Conservation (phyloP, 2,329 filamentous ascomycete species). For the Penicillium occitanis region DNA sequence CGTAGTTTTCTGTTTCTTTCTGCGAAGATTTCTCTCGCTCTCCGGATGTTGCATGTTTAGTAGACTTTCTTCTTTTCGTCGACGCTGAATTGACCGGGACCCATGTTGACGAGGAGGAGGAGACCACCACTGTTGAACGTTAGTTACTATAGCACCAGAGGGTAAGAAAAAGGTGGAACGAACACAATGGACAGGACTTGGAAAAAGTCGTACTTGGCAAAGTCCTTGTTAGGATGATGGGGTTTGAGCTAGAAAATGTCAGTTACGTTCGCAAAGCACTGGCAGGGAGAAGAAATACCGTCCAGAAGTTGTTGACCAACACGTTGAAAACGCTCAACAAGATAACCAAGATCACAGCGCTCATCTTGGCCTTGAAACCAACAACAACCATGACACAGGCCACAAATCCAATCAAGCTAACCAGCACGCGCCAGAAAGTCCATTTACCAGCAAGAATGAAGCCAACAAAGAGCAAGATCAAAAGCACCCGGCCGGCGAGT, state of each 20-base stretch:
- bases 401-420: slow-evolving; percentile 79
- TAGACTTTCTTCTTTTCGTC: slow-evolving; percentile 99
- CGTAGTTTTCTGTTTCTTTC: not conserved
- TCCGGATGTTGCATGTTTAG: slow-evolving; percentile 46
- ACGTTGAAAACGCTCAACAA: slow-evolving; percentile 96
- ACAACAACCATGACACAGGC: slow-evolving; percentile 98
- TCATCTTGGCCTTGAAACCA: slow-evolving; percentile 99
- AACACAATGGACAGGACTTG: slow-evolving; percentile 97
- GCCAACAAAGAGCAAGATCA: slow-evolving; percentile 96
- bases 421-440: slow-evolving; percentile 82
- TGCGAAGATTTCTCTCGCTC: not conserved
- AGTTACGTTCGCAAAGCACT: not conserved
- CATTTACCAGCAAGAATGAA: slow-evolving; percentile 95
- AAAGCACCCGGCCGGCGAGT: slow-evolving; percentile 87
- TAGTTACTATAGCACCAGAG: slow-evolving; percentile 17
- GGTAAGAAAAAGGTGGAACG: slow-evolving; percentile 32
- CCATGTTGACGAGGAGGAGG: slow-evolving; percentile 95
- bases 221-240: slow-evolving; percentile 98
- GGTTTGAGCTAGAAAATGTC: slow-evolving; percentile 70
- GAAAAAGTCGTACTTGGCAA: slow-evolving; percentile 99
- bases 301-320: slow-evolving; percentile 99
- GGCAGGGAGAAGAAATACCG: slow-evolving; percentile 60
- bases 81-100: slow-evolving; percentile 93
- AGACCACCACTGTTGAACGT: slow-evolving; percentile 68
- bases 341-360: slow-evolving; percentile 89